These are phyloP conservation scores for Linum tenue DNA, from an alignment of 345 rosid genomes.

Conservation along the genomic window DNA sequence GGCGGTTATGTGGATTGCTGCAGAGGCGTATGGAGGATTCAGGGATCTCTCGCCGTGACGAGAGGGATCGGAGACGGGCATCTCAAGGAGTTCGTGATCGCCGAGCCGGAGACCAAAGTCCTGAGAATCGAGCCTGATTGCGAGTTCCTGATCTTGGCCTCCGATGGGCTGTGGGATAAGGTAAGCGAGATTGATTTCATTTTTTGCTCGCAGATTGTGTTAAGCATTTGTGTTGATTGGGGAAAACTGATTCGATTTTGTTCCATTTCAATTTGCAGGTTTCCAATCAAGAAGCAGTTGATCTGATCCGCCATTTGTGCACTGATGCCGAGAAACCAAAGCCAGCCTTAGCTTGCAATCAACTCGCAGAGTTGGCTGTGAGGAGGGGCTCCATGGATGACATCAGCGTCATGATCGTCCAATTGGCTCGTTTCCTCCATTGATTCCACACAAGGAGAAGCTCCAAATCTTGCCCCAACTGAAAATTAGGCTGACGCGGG, in stretches of 20 bases:
- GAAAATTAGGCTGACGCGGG: no score
- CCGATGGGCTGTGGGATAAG: constrained; percentile 90
- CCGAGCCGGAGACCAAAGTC: constrained; percentile 64
- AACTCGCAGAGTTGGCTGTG: constrained; percentile 52
- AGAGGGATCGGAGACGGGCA: no score
- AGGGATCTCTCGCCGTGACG: constrained; percentile 50
- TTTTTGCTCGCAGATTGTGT: not conserved
- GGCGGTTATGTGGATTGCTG: no score
- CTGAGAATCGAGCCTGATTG: constrained; percentile 35
- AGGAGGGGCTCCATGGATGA: constrained; percentile 68
- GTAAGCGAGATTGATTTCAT: constrained; percentile 16
- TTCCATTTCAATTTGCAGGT: constrained; percentile 30
- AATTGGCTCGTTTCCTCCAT: constrained; percentile 24
- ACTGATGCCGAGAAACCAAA: constrained; percentile 18
- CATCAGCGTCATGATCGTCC: constrained; percentile 57
- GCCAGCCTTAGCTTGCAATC: constrained; percentile 44
- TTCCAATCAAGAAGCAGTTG: constrained; percentile 79
- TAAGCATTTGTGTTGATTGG: not conserved
- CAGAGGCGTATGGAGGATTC: constrained; percentile 68
- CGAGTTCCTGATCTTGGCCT: constrained; percentile 83
- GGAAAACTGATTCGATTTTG: constrained; percentile 1
- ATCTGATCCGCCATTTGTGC: constrained; percentile 36
- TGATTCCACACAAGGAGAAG: no score
- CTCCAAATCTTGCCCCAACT: no score
- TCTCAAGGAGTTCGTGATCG: constrained; percentile 56